Conservation (phyloP, 1,284 basidiomycete species). For the Cryptococcus sp. region DNA sequence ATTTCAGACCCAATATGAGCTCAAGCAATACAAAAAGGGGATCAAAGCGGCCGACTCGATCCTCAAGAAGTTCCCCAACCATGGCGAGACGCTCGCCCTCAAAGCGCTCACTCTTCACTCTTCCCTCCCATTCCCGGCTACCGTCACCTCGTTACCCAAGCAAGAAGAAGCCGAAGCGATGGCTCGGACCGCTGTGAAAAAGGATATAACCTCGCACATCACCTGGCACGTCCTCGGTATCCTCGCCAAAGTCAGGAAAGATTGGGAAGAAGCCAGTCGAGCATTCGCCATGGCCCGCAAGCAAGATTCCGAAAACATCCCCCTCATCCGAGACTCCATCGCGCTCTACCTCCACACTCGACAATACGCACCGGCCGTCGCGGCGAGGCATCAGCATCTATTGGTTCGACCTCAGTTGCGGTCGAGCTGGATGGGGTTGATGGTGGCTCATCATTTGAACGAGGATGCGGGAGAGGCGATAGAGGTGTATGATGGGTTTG, state of each 20-base stretch:
- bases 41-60: constrained; percentile 90
- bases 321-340: constrained; percentile 85
- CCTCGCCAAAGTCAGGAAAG: constrained; percentile 63
- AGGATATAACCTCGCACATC: constrained; percentile 89
- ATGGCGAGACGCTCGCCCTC: constrained; percentile 94
- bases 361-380: constrained; percentile 70
- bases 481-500: constrained; percentile 62
- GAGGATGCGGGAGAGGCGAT: constrained; percentile 68
- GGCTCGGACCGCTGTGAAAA: constrained; percentile 79
- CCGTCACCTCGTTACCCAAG: constrained; percentile 57
- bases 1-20: constrained; percentile 67
- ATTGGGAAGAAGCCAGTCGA: constrained; percentile 53
- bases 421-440: constrained; percentile 84
- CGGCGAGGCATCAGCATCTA: constrained; percentile 76
- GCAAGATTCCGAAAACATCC: constrained; percentile 91
- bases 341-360: constrained; percentile 88
- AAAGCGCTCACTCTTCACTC: constrained; percentile 74
- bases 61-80: constrained; percentile 90
- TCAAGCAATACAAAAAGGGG: constrained; percentile 81
- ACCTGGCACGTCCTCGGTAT: constrained; percentile 98
- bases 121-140: constrained; percentile 42
- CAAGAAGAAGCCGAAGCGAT: constrained; percentile 66
- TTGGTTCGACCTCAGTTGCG: constrained; percentile 75
- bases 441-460: constrained; percentile 81
- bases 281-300: constrained; percentile 62